Evolutionary conservation across 179 eudicot species (phyloP).

Genomic region (Silene noctiflora): DNA sequence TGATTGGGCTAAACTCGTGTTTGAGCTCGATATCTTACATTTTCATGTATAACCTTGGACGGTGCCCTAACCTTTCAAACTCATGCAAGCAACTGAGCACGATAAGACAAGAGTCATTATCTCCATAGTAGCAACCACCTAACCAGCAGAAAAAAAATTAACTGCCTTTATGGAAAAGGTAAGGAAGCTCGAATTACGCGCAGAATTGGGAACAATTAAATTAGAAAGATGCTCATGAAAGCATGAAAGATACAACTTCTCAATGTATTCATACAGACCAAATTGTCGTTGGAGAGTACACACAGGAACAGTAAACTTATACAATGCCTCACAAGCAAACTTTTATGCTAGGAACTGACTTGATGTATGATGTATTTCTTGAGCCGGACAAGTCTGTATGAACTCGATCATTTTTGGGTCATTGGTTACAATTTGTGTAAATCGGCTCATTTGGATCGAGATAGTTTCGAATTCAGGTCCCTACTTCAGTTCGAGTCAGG

Average conservation of each 20-base stretch:
- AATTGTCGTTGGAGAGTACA: neutral
- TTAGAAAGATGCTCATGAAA: neutral
- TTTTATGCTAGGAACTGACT: conserved; percentile 2
- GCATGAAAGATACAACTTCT: neutral
- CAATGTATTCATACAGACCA: neutral
- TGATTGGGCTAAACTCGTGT: neutral
- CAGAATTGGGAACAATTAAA: neutral
- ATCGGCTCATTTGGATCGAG: neutral
- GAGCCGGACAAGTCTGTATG: neutral
- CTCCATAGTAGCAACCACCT: neutral
- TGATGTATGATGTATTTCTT: conserved; percentile 8
- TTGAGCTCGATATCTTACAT: neutral
- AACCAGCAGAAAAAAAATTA: neutral
- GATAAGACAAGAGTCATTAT: neutral
- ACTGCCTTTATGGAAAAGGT: neutral
- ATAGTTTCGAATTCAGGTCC: neutral
- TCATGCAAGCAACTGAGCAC: neutral
- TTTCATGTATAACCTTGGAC: neutral
- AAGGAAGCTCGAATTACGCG: neutral
- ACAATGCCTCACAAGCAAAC: conserved; percentile 2
- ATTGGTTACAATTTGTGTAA: neutral
- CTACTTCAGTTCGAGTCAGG: neutral
- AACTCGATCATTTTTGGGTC: neutral
- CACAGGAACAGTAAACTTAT: neutral
- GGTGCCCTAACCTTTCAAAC: neutral